Evolutionary conservation across 1,284 basidiomycete genomes (phyloP).

Genomic region (Irpex sp.): DNA sequence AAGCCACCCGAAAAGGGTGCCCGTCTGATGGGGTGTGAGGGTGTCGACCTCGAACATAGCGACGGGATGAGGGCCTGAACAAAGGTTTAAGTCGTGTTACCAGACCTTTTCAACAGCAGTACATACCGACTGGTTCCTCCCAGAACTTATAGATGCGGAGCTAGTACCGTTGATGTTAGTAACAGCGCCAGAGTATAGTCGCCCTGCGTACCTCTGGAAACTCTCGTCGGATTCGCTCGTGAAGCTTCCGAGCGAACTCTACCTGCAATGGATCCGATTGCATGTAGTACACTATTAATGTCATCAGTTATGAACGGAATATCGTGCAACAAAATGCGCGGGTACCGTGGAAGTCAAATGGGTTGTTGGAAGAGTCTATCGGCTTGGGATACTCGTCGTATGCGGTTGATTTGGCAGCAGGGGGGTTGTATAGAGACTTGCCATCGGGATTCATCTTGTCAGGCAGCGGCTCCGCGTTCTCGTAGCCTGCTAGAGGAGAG

Average conservation of each 20-base stretch:
- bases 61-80: conserved; percentile 54
- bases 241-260: conserved; percentile 54
- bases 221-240: conserved; percentile 63
- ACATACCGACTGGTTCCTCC: conserved; percentile 59
- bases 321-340: neutral
- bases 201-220: conserved; percentile 58
- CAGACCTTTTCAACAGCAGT: neutral
- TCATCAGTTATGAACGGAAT: too few relatives aligned
- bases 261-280: conserved; percentile 41
- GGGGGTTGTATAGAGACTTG: conserved; percentile 52
- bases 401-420: conserved; percentile 39
- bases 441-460: conserved; percentile 50
- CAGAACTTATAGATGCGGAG: conserved; percentile 61
- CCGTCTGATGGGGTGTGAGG: conserved; percentile 63
- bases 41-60: conserved; percentile 73
- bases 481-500: conserved; percentile 43
- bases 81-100: neutral
- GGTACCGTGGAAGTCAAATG: conserved; percentile 58
- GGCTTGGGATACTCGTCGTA: conserved; percentile 55
- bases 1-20: conserved; percentile 63
- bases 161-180: conserved; percentile 32
- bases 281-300: conserved; percentile 58
- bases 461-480: conserved; percentile 46
- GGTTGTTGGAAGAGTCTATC: conserved; percentile 49
- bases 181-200: neutral